These are phyloP conservation scores for Phytophthora pisi DNA, from an alignment of 352 stramenopile species.

Conservation along the genomic window DNA sequence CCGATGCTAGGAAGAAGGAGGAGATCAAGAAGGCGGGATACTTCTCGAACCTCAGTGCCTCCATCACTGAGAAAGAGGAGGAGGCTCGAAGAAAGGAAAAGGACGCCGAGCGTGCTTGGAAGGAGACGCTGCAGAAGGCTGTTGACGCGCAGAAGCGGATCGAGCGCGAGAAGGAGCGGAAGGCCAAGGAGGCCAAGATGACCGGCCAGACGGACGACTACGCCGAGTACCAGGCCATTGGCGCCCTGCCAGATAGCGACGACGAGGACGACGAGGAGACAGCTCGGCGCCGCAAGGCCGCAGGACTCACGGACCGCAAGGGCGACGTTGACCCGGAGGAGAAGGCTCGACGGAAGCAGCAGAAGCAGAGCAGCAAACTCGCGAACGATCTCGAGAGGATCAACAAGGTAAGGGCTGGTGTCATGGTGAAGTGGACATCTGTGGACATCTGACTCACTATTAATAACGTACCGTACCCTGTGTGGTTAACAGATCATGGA, in stretches of 20 bases:
- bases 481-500: slow-evolving; percentile 41
- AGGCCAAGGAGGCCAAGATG: slow-evolving; percentile 49
- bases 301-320: slow-evolving; percentile 27
- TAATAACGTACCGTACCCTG: not conserved
- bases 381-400: slow-evolving; percentile 77
- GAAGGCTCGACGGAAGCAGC: slow-evolving; percentile 55
- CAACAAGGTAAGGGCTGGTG: slow-evolving; percentile 50
- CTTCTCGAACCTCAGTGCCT: slow-evolving; percentile 75
- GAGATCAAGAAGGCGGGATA: slow-evolving; percentile 45
- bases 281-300: slow-evolving; percentile 39
- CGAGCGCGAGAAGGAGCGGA: slow-evolving; percentile 46
- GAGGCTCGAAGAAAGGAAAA: slow-evolving; percentile 48
- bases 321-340: slow-evolving; percentile 34
- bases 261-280: slow-evolving; percentile 59
- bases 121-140: slow-evolving; percentile 63
- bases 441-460: slow-evolving; percentile 1
- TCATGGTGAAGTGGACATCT: slow-evolving; percentile 10
- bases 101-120: slow-evolving; percentile 57
- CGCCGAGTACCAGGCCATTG: slow-evolving; percentile 59
- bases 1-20: slow-evolving; percentile 17
- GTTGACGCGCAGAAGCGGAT: slow-evolving; percentile 48
- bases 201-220: slow-evolving; percentile 52
- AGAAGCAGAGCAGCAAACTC: slow-evolving; percentile 73
- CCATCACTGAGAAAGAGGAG: slow-evolving; percentile 60
- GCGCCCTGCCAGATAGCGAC: slow-evolving; percentile 56